A percentile compares a stretch with the other conserved stretches of the same genome.
Evolutionary conservation across 129 eudicot species (phyloP).

Genomic region (Escallonia rubra): DNA sequence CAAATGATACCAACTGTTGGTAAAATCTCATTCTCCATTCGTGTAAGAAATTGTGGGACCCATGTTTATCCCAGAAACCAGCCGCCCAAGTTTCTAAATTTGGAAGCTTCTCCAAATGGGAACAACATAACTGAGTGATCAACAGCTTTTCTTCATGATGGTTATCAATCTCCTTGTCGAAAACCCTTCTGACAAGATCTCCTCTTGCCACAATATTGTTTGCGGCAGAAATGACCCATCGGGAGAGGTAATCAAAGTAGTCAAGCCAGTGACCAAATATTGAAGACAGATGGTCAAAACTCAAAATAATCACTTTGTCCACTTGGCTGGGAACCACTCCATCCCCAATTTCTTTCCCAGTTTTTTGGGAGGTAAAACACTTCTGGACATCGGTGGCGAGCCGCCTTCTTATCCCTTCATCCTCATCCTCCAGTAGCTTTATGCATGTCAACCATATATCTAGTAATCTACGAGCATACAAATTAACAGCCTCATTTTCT

Average conservation of each 20-base stretch:
- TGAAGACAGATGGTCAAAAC: constrained; percentile 70
- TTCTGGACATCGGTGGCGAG: constrained; percentile 71
- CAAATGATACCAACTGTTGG: constrained; percentile 41
- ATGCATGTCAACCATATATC: constrained; percentile 74
- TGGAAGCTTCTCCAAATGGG: constrained; percentile 56
- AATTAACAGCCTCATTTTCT: constrained; percentile 22
- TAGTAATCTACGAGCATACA: constrained; percentile 53
- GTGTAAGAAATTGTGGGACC: constrained; percentile 26
- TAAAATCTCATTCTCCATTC: constrained; percentile 65
- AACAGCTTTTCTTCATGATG: constrained; percentile 89
- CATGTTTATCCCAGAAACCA: constrained; percentile 18
- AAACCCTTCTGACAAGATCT: constrained; percentile 87
- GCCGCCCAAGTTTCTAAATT: constrained; percentile 20
- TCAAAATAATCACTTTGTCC: constrained; percentile 70
- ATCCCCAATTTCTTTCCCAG: constrained; percentile 8
- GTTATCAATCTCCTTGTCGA: constrained; percentile 96
- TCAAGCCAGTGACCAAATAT: constrained; percentile 63
- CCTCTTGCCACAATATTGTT: constrained; percentile 50
- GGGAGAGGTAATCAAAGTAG: constrained; percentile 59
- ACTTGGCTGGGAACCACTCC: constrained; percentile 73
- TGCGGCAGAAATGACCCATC: constrained; percentile 55
- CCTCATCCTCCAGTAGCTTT: constrained; percentile 95
- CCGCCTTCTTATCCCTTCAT: constrained; percentile 59
- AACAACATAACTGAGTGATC: constrained; percentile 83
- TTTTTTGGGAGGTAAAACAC: constrained; percentile 27